Evolutionary conservation across 495 filamentous ascomycete genomes (phyloP).

Genomic region (Aspergillus carlsbadensis): DNA sequence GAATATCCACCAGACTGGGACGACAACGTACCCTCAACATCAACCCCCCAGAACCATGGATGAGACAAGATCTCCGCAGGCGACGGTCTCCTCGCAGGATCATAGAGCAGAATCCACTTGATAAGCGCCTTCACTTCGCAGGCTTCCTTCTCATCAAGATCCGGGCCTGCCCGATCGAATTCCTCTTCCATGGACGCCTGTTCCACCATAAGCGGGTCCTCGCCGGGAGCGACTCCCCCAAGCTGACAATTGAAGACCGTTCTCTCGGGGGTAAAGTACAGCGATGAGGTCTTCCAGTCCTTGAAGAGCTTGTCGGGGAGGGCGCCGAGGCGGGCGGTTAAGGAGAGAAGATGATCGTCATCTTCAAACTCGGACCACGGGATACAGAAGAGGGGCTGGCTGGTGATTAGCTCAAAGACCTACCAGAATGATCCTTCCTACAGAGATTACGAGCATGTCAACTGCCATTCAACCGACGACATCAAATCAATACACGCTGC

Average conservation of each 20-base stretch:
- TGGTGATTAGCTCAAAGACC: slow-evolving; percentile 37
- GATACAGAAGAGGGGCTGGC: slow-evolving; percentile 30
- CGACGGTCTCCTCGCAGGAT: slow-evolving; percentile 30
- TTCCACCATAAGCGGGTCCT: not conserved
- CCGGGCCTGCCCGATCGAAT: slow-evolving; percentile 26
- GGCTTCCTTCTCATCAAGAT: slow-evolving; percentile 29
- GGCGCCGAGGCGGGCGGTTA: slow-evolving; percentile 20
- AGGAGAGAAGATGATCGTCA: slow-evolving; percentile 26
- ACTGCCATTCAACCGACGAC: not conserved
- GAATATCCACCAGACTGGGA: not conserved
- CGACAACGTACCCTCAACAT: not conserved
- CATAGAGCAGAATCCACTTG: slow-evolving; percentile 35
- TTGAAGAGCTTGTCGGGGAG: slow-evolving; percentile 28
- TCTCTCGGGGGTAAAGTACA: slow-evolving; percentile 31
- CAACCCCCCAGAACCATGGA: slow-evolving; percentile 27
- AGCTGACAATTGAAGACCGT: too few relatives aligned
- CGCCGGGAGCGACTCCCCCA: not conserved
- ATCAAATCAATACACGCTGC: not conserved
- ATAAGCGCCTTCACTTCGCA: slow-evolving; percentile 25
- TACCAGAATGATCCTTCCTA: not conserved
- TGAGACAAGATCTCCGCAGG: slow-evolving; percentile 24
- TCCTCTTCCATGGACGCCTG: slow-evolving; percentile 27
- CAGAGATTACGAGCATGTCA: not conserved
- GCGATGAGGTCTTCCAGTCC: slow-evolving; percentile 28
- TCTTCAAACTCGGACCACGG: slow-evolving; percentile 21